These are phyloP conservation scores for Saccharomycopsis hybrid DNA, from an alignment of 1,139 yeast species.

Conservation along the genomic window DNA sequence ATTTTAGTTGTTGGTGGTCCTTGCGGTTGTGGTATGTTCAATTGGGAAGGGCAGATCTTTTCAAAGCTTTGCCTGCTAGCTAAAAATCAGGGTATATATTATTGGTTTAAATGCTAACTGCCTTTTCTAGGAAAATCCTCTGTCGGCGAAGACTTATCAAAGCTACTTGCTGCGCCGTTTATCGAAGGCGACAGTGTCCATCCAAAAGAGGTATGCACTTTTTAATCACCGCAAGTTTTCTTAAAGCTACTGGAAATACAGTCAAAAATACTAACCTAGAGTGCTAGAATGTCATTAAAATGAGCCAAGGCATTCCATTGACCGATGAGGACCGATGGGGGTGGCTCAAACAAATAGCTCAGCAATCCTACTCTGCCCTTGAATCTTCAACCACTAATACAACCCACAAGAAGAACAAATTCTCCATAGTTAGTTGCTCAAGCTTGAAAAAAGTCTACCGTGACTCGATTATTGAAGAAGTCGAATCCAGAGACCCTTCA, in stretches of 20 bases:
- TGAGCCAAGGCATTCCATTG: slow-evolving; percentile 74
- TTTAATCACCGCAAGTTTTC: neutral
- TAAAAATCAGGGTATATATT: too few relatives aligned
- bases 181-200: slow-evolving; percentile 85
- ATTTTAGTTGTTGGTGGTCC: slow-evolving; percentile 20
- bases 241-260: neutral
- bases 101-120: neutral
- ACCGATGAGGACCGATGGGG: slow-evolving; percentile 89
- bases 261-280: slow-evolving; percentile 9
- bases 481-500: slow-evolving; percentile 27
- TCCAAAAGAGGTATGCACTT: slow-evolving; percentile 39
- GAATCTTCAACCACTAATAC: neutral
- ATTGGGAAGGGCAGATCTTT: neutral
- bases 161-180: slow-evolving; percentile 42
- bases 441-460: slow-evolving; percentile 73
- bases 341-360: slow-evolving; percentile 61
- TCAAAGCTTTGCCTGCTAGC: neutral
- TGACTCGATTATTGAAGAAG: slow-evolving; percentile 38
- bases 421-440: slow-evolving; percentile 72
- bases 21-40: slow-evolving; percentile 18
- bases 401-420: slow-evolving; percentile 12
- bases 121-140: slow-evolving; percentile 10
- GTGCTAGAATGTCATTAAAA: slow-evolving; percentile 59
- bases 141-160: slow-evolving; percentile 9
- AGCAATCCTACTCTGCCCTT: slow-evolving; percentile 30